These are phyloP conservation scores for Pseudisothecium myosuroides DNA, from an alignment of 225 moss, liverwort and hornwort genomes.

Conservation along the genomic window DNA sequence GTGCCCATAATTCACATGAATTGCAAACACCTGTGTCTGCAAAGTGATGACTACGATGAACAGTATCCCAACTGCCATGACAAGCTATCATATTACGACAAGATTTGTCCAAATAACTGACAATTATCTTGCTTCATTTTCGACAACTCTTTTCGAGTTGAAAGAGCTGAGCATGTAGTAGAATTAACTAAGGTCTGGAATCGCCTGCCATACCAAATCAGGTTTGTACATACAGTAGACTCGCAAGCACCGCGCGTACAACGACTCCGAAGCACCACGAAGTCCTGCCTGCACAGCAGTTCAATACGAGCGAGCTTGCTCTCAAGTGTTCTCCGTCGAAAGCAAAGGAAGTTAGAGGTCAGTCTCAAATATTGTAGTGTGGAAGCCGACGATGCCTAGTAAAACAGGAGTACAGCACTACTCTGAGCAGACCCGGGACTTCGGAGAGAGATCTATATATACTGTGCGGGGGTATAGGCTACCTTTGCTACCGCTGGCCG, in stretches of 20 bases:
- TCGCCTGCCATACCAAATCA: conserved; percentile 9
- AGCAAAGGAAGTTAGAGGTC: neutral
- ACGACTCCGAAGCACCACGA: no score
- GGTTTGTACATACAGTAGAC: no score
- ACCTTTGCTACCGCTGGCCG: no score
- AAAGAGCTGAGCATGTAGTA: neutral
- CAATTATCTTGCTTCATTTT: neutral
- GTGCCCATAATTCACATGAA: neutral
- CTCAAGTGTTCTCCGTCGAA: neutral
- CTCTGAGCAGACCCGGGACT: no score
- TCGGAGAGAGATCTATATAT: no score
- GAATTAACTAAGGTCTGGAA: no score
- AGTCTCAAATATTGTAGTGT: no score
- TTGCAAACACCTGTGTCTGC: neutral
- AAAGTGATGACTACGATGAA: neutral
- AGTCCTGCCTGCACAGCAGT: neutral
- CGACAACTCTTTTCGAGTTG: neutral
- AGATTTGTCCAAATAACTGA: neutral
- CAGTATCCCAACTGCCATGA: neutral
- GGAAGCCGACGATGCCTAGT: no score
- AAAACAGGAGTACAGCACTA: no score
- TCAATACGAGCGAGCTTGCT: neutral
- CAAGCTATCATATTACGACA: neutral
- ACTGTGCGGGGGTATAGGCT: no score
- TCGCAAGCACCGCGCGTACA: no score